Base-by-base conservation (phyloP, 257 asterid genomes). In the Catharanthus roseus region DNA sequence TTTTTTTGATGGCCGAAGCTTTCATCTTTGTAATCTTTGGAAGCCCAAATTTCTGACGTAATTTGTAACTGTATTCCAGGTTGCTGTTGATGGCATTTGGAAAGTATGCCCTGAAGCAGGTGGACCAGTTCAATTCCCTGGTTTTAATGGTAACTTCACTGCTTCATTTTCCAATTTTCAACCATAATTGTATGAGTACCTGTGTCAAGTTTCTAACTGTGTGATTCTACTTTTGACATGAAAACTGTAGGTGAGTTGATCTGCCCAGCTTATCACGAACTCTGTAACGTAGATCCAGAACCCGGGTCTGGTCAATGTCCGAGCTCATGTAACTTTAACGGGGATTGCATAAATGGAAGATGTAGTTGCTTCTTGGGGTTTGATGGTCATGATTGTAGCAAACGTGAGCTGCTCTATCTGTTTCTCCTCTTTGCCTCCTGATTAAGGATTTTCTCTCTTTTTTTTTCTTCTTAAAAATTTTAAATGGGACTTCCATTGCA, bases 211-310 rank as follows among this genome's bases (percentile, higher is more conserved):
- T 31, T 50, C 69, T 36, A 38, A 54, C 39, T 42, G 51, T 73
- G 24, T 55, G 2, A 44, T 73, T 57, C 28, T 44, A 38, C n/a
- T 68, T n/a, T 74, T 60, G 26, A 54, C 64, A 67, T 31, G 44
- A 31, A 57, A 23, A 77, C 53, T 83, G 51, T 73, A 95, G 99
- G 99, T 70, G 99, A 88, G 44, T 77, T 95, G 74, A 79, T 83
- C 80, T 95, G 99, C 86, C 98, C 99, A 19, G 95, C 96, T 47
- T 90, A 86, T 89, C 93, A 82, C 62, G 99, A 95, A 77, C 88
- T 95, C 68, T 95, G 99, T 81, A 77, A 80, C 39, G 73, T 79
- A n/a, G 87, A 83, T 24, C 91, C 93, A 26, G 86, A 81, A 58
- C 87, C 90, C 0, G 60, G 79, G 34, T 83, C 95, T 70, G 91